Base-by-base conservation (phyloP, 148 eudicot genomes). In the Selenicereus undatus region DNA sequence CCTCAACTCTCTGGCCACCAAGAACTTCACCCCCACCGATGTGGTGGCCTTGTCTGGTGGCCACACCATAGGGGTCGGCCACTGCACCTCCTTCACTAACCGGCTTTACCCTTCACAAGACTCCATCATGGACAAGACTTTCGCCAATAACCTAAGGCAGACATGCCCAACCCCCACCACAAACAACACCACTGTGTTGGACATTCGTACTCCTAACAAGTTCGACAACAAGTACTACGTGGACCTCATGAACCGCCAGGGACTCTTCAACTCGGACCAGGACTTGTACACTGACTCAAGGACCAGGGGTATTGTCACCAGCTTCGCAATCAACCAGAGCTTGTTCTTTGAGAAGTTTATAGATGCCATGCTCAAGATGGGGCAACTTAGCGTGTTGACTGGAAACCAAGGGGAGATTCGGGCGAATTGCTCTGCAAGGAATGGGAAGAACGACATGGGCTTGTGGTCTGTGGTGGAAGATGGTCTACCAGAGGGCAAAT, bases 161-260 rank as follows among this genome's bases (percentile, higher is more conserved):
- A 76, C 73, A 0, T 82, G 87, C 82, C 87, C 87, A 11, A 50
- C 79, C 16, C 0, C 29, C 9, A 78, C 16, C 62, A 69, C 87
- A 11, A 71, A 42, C 29, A 60, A 65, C 80, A 85, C 83, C 27
- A 80, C 80, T 0, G 45, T 56, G 11, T 14, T 79, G 45, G 87
- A 85, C 69, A 22, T 82, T 10, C 79, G 78, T 3, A 78, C 82
- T 10, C 84, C 87, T 3, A 79, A 82, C 80, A 21, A 21, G 17
- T 85, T 85, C 58, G 88, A 85, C 58, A 85, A 85, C 62, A 82
- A 85, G 79, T 85, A 82, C 79, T 85, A 68, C 18, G 78, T 82
- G 8, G 39, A 76, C 13, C 82, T 85, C 17, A 68, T 80, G 69
- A 76, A 76, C 14, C 74, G 81, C 0, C 78, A 82, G 30, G 85